Evolutionary conservation across 2,329 filamentous ascomycete species (phyloP), one percentile per base, ranked within the genome.

Genomic region (Emergomyces pasteurianus): DNA sequence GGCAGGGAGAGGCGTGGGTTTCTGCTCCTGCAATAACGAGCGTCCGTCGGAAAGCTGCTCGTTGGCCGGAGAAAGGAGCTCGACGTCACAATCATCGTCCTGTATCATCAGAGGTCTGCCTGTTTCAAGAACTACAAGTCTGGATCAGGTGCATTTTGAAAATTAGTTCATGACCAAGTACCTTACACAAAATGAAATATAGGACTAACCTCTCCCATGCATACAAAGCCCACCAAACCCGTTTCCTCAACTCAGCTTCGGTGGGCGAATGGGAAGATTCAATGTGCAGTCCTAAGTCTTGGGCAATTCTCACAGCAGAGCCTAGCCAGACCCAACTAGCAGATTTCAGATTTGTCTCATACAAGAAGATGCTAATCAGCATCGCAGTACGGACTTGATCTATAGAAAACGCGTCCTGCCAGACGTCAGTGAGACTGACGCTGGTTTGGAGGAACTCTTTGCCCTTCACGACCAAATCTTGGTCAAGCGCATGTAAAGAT

Each of bases 181-280:
- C 9, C 16, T 34, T 7, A 53, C 9, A 62, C 42, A 6, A 58
- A n/a, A n/a, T n/a, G 38, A 31, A 28, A 31, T 31, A 34, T 36
- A 16, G 57, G 38, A 71, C 78, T 70, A 71, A 86, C 84, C 91
- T 85, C 75, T 99, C 94, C 77, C 92, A 85, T 52, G 90, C 84
- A 74, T 97, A 97, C 61, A 96, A 84, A 16, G 89, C 85, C 91
- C 94, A 99, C 92, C 92, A 99, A 2, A 94, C 84, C 60, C 92
- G 82, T 63, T 89, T 85, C 60, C 92, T 85, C 84, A 92, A 91
- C 73, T 97, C 92, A 12, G 83, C 83, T 68, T 96, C 91, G 16
- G 85, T 80, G 1, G 88, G 82, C 81, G 87, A 90, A 0, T 86
- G 81, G 0, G 86, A 87, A 1, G 84, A 83, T 67, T 95, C 89